Conservation (phyloP, 2,329 filamentous ascomycete genomes). For the Rutstroemia sp. region DNA sequence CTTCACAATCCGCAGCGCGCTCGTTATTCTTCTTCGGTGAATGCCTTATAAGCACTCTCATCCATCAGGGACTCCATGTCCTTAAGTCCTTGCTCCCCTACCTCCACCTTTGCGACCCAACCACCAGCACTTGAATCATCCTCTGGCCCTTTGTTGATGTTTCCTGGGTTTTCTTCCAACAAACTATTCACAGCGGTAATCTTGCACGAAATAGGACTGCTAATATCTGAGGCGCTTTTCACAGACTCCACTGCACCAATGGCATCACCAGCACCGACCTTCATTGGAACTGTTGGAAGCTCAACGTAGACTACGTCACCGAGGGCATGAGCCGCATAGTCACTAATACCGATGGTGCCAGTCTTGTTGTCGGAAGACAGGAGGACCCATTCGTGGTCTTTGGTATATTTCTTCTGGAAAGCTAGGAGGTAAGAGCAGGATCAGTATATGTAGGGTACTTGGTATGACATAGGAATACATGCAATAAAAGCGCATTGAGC, state of each 20-base stretch:
- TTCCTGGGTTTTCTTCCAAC: constrained; percentile 78
- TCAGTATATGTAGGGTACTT: neutral
- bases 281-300: constrained; percentile 65
- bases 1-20: neutral
- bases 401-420: constrained; percentile 71
- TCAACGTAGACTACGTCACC: constrained; percentile 98
- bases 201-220: constrained; percentile 74
- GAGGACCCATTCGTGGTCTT: constrained; percentile 98
- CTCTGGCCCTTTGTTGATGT: constrained; percentile 88
- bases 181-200: constrained; percentile 66
- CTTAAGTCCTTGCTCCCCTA: constrained; percentile 56
- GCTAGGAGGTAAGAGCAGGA: neutral
- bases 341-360: constrained; percentile 76
- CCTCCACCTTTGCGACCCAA: constrained; percentile 86
- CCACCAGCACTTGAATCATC: constrained; percentile 64
- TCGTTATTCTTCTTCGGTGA: constrained; percentile 40
- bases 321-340: constrained; percentile 85
- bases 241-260: constrained; percentile 96
- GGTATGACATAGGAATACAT: neutral
- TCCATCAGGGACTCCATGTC: constrained; percentile 75
- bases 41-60: constrained; percentile 67
- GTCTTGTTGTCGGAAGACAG: constrained; percentile 74
- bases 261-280: constrained; percentile 68
- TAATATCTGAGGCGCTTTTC: constrained; percentile 97
- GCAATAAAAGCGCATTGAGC: neutral